Base-by-base conservation (phyloP, 1,139 yeast genomes). In the Lodderomyces metapsilosis region DNA sequence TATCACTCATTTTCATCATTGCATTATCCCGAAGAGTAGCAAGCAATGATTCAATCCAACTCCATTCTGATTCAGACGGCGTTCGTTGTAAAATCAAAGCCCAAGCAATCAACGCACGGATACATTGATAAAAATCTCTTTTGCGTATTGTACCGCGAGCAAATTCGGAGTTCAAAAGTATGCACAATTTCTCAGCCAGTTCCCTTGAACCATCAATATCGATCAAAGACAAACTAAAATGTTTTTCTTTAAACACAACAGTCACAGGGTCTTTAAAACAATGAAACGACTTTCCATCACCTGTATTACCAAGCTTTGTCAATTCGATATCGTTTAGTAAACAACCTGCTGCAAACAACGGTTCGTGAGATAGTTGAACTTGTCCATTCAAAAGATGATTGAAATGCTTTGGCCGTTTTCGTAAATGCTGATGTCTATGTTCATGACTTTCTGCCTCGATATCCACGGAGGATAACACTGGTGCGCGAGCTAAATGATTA, bases 401-500 rank as follows among this genome's bases (percentile, higher is more conserved):
- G 18, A 28, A 28, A 28, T 15, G 3, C 5, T 12, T 34, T 8
- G 43, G 40, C 3, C 34, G 15, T 3, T 38, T 30, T 12, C 37
- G 34, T 10, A 34, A 25, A 11, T 11, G 34, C 3, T 20, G 13
- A 13, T 15, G 8, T 4, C n/a, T 5, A 7, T 28, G 32, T 4
- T 47, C 50, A 2, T 53, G 49, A 42, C 69, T 67, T 43, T 69
- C 76, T 0, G 64, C 72, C 50, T 72, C 78, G 42, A 66, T 54
- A 0, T 52, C 63, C 0, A 66, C 61, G 1, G 76, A 71, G 22
- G 58, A 54, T 20, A 53, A 51, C n/a, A 45, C 43, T 0, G 75
- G 74, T 11, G 52, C 49, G 40, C 73, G 18, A 28, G 8, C 18
- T 3, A 4, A 5, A 11, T 18, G 32, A 11, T 15, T 56, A 49